These are phyloP conservation scores for Raffaelea deltoideospora DNA, from an alignment of 2,329 filamentous ascomycete species.

Conservation along the genomic window DNA sequence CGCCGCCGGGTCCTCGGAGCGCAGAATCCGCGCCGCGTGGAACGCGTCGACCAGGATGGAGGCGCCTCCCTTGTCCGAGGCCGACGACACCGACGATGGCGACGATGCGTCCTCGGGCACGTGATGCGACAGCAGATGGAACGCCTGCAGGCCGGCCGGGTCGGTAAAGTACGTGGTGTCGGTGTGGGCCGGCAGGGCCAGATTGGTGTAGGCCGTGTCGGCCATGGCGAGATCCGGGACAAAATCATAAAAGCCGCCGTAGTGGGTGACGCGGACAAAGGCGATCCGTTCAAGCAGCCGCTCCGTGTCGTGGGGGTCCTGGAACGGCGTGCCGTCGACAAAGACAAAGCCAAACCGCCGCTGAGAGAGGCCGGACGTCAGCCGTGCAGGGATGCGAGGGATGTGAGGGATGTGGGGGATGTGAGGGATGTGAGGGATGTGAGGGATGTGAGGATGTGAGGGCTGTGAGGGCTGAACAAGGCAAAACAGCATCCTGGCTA, in stretches of 20 bases:
- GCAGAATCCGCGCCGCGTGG: conserved; percentile 48
- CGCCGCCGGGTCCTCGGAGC: conserved; percentile 32
- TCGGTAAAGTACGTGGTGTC: conserved; percentile 96
- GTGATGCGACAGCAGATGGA: conserved; percentile 78
- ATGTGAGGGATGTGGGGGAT: background rate
- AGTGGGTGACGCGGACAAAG: conserved; percentile 82
- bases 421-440: too few relatives aligned
- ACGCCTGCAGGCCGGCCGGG: conserved; percentile 78
- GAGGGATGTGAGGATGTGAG: too few relatives aligned
- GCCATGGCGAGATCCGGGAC: conserved; percentile 75
- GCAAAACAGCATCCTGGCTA: background rate
- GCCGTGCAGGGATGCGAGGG: too few relatives aligned
- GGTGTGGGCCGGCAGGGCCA: conserved; percentile 72
- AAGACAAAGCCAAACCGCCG: conserved; percentile 61
- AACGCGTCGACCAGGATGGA: conserved; percentile 83
- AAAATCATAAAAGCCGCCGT: conserved; percentile 71
- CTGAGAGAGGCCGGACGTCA: too few relatives aligned
- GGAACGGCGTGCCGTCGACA: conserved; percentile 49
- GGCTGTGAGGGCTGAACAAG: too few relatives aligned
- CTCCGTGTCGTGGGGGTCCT: conserved; percentile 55
- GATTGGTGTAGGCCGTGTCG: conserved; percentile 82
- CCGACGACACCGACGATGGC: too few relatives aligned
- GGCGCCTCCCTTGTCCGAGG: conserved; percentile 42
- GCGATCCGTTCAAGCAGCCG: conserved; percentile 65
- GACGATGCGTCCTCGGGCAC: conserved; percentile 12